A percentile compares a stretch with the other conserved stretches of the same genome.
These are phyloP conservation scores for Abelmoschus esculentus DNA, from an alignment of 345 rosid species.

Conservation along the genomic window DNA sequence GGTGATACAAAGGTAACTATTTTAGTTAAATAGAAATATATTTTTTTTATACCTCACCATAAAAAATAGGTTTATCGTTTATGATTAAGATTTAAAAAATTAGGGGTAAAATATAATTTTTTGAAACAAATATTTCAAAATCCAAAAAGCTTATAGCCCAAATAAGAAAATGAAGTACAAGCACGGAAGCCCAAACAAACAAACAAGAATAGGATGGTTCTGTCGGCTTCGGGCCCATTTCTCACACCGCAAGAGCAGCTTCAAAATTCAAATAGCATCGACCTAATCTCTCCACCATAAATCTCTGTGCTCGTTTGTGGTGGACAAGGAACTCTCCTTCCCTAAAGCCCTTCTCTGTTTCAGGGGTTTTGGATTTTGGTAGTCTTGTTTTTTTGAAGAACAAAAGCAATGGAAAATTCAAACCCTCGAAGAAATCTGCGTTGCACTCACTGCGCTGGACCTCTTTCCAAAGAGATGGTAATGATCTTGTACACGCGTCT, in stretches of 20 bases:
- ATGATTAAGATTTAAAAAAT: too few species aligned
- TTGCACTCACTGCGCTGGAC: conserved; percentile 92
- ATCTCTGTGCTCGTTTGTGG: neutral
- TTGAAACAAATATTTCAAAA: neutral
- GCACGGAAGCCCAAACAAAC: neutral
- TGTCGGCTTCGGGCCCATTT: neutral
- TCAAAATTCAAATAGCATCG: neutral
- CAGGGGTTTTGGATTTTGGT: conserved; percentile 12
- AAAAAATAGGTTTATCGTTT: too few species aligned
- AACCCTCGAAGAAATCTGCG: conserved; percentile 22
- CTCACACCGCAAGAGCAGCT: neutral
- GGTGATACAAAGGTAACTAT: too few species aligned
- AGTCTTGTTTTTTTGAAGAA: neutral
- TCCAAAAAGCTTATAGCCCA: neutral
- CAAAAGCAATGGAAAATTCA: conserved; percentile 34
- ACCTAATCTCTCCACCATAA: neutral
- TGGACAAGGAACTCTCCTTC: neutral
- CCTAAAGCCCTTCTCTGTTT: neutral
- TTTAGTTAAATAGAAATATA: too few species aligned
- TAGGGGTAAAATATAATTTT: too few species aligned
- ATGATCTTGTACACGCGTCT: neutral
- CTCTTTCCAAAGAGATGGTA: conserved; percentile 76
- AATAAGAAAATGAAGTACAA: neutral
- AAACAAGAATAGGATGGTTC: neutral
- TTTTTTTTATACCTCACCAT: too few species aligned